Percentiles rank a stretch among this genome's conserved stretches.
phyloP scores from a whole-genome alignment of 257 asterid genomes.

The Nicotiana noctiflora region DNA sequence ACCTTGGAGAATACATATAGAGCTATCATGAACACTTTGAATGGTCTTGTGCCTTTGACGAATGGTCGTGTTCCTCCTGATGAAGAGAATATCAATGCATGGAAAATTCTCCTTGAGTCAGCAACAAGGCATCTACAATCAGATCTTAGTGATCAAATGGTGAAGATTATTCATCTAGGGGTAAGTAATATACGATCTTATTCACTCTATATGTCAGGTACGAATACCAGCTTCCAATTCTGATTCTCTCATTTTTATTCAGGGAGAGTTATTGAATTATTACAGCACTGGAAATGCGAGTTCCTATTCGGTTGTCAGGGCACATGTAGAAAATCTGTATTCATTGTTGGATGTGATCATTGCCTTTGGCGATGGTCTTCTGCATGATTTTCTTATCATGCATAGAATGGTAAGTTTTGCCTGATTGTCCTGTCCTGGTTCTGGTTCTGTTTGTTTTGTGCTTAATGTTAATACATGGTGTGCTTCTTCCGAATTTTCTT shows the following conservation, averaged over 20 bases:
- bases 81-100: constrained; percentile 43
- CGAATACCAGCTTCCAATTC: not conserved
- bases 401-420: constrained; percentile 58
- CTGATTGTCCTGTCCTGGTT: not conserved
- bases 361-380: constrained; percentile 56
- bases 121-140: constrained; percentile 47
- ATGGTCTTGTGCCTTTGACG: constrained; percentile 27
- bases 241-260: constrained; percentile 15
- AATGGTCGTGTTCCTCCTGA: constrained; percentile 31
- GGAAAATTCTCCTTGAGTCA: constrained; percentile 54
- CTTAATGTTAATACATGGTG: not conserved
- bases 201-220: constrained; percentile 4
- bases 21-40: constrained; percentile 33
- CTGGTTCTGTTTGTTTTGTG: not conserved
- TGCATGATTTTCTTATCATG: constrained; percentile 54
- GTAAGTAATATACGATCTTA: constrained; percentile 38
- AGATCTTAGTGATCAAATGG: constrained; percentile 44
- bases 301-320: constrained; percentile 27
- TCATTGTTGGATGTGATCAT: constrained; percentile 42
- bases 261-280: constrained; percentile 62
- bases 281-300: constrained; percentile 23
- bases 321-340: constrained; percentile 40
- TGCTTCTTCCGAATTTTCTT: not conserved
- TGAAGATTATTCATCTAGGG: constrained; percentile 38
- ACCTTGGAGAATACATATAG: constrained; percentile 36